A percentile compares a stretch with the other conserved stretches of the same genome.
phyloP scores from a whole-genome alignment of 2,329 filamentous ascomycete genomes.

The Ophiocordyceps camponoti-saundersi region DNA sequence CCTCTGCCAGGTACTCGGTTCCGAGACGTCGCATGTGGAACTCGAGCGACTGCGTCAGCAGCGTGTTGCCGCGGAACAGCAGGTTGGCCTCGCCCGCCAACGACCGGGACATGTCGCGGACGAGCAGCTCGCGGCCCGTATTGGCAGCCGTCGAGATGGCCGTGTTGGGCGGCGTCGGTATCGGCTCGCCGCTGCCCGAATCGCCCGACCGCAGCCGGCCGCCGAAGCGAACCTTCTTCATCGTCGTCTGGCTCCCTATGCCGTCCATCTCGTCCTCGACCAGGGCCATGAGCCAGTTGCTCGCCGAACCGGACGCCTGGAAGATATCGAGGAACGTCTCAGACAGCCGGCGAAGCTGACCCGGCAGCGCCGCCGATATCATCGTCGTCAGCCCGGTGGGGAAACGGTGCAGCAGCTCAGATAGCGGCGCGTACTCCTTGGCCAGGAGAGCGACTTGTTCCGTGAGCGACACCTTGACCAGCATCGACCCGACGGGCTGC shows the following conservation, averaged over 20 bases:
- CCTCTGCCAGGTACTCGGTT: slow-evolving; percentile 81
- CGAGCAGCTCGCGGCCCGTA: slow-evolving; percentile 52
- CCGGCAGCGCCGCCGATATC: slow-evolving; percentile 62
- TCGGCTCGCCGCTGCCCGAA: slow-evolving; percentile 30
- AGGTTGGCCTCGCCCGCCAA: slow-evolving; percentile 81
- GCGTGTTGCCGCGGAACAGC: slow-evolving; percentile 84
- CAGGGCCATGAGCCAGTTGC: slow-evolving; percentile 81
- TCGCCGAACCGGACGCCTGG: slow-evolving; percentile 70
- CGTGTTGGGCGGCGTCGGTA: neutral
- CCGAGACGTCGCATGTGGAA: slow-evolving; percentile 90
- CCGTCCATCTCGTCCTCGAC: slow-evolving; percentile 97
- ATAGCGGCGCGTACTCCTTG: slow-evolving; percentile 69
- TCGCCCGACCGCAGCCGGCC: slow-evolving; percentile 55
- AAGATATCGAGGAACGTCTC: slow-evolving; percentile 88
- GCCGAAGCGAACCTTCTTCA: slow-evolving; percentile 58
- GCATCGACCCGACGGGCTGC: slow-evolving; percentile 64
- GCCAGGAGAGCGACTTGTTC: slow-evolving; percentile 80
- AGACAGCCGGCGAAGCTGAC: slow-evolving; percentile 62
- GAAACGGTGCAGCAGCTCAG: slow-evolving; percentile 72
- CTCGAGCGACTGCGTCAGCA: slow-evolving; percentile 85
- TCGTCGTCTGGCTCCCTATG: slow-evolving; percentile 62
- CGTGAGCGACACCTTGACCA: slow-evolving; percentile 68
- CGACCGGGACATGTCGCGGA: slow-evolving; percentile 63
- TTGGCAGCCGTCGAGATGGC: slow-evolving; percentile 3
- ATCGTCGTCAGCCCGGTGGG: slow-evolving; percentile 69